These are phyloP conservation scores for Cylindrodendrum hubeiense DNA, from an alignment of 2,329 filamentous ascomycete genomes.

Conservation along the genomic window DNA sequence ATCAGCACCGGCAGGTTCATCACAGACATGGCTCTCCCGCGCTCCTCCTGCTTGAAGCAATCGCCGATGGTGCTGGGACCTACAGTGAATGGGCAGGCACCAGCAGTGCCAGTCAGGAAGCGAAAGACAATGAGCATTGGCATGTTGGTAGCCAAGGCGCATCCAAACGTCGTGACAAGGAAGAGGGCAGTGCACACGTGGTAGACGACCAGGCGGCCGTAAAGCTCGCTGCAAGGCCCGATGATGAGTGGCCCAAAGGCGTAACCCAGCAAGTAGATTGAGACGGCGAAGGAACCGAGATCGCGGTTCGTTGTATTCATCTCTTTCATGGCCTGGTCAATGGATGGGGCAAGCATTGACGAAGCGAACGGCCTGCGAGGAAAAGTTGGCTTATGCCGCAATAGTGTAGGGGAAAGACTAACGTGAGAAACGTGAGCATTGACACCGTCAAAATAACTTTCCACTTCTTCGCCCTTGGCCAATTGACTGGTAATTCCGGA, in stretches of 20 bases:
- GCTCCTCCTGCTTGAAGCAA: conserved; percentile 64
- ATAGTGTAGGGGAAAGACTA: neutral
- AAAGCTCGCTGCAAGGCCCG: conserved; percentile 63
- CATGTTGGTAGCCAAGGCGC: conserved; percentile 28
- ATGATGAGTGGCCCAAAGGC: conserved; percentile 61
- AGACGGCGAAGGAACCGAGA: conserved; percentile 43
- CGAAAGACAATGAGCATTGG: conserved; percentile 70
- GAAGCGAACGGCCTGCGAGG: conserved; percentile 29
- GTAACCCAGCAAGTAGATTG: conserved; percentile 58
- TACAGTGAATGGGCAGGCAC: conserved; percentile 68
- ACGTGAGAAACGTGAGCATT: neutral
- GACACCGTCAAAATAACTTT: neutral
- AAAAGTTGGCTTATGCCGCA: no score
- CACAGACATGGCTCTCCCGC: conserved; percentile 45
- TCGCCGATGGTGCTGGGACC: conserved; percentile 70
- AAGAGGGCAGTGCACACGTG: conserved; percentile 53
- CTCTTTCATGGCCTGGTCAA: conserved; percentile 29
- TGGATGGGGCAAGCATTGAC: conserved; percentile 30
- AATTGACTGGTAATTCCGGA: neutral
- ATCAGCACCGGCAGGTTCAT: conserved; percentile 40
- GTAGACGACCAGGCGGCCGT: conserved; percentile 58
- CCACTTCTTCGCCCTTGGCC: neutral
- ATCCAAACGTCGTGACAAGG: conserved; percentile 18
- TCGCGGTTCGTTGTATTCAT: conserved; percentile 29
- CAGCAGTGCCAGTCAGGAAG: conserved; percentile 70